Percentiles rank a stretch among this genome's conserved stretches.
phyloP scores from a whole-genome alignment of 805 yeast species.

The Wickerhamomyces silvicola region DNA sequence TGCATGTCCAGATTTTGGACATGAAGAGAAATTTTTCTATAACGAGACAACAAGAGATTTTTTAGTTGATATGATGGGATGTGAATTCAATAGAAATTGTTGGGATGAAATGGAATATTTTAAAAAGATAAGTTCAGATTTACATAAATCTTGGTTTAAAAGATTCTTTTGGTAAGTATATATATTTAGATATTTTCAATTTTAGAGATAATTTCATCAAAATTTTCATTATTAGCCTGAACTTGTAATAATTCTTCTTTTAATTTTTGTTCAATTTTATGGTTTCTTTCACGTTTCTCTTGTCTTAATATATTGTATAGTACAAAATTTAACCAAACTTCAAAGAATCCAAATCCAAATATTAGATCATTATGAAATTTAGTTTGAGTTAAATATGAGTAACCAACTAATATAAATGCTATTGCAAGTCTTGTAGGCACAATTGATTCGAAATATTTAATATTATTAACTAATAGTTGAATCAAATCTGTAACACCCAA shows the following conservation, averaged over 20 bases:
- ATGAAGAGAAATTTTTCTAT: conserved; percentile 29
- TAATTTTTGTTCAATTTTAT: conserved; percentile 33
- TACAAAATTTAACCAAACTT: conserved; percentile 64
- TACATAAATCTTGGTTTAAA: conserved; percentile 28
- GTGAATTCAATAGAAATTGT: conserved; percentile 31
- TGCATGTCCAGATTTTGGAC: conserved; percentile 26
- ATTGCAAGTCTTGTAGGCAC: conserved; percentile 51
- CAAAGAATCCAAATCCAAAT: conserved; percentile 50
- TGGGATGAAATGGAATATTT: conserved; percentile 35
- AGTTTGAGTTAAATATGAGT: conserved; percentile 39
- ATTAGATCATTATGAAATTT: conserved; percentile 56
- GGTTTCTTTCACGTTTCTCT: conserved; percentile 39
- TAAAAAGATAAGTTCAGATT: conserved; percentile 24
- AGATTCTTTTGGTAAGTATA: conserved; percentile 12
- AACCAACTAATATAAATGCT: conserved; percentile 44
- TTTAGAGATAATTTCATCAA: conserved; percentile 11
- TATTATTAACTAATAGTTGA: conserved; percentile 44
- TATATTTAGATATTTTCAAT: conserved; percentile 11
- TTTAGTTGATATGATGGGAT: conserved; percentile 33
- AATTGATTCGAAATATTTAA: conserved; percentile 47
- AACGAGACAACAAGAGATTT: conserved; percentile 31
- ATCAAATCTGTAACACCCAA: conserved; percentile 48
- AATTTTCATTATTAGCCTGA: conserved; percentile 4
- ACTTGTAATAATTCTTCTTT: conserved; percentile 12
- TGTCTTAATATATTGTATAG: conserved; percentile 58